Evolutionary conservation across 2,329 filamentous ascomycete species (phyloP), one percentile per base, ranked within the genome.

Genomic region (Aspergillus proliferans): DNA sequence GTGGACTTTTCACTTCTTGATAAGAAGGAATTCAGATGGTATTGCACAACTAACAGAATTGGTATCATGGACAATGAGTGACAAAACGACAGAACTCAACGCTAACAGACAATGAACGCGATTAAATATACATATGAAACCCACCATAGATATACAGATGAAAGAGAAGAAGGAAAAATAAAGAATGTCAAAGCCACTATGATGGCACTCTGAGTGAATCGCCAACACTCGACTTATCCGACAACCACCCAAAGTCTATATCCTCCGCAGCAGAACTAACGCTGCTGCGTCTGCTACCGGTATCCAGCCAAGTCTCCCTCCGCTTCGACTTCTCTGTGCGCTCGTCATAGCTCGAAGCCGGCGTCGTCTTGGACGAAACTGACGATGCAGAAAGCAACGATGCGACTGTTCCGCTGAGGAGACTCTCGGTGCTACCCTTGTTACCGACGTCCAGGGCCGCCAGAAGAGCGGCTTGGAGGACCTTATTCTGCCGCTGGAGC

Each of bases 401-500:
- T 19, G 18, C 19, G 5, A 40, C 38, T 14, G 38, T 22, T 14
- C 53, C 15, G 44, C 46, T 4, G 56, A 49, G 30, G 41, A 45
- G n/a, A 18, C 40, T 21, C 38, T 41, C 59, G 10, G 57, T 52
- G 10, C 62, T 61, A 15, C 59, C 61, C 39, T 66, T 69, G 26
- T 60, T 61, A 6, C 67, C 67, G 5, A 65, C 64, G 46, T 71
- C 67, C 24, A 72, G 54, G 5, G 69, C 68, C 1, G 69, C 68
- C 28, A 71, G 52, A 8, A 73, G 62, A 30, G 70, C 70, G 5
- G 70, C 70, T 33, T 71, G 70, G 9, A 73, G 66, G 46, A 71
- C 63, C 47, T 67, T 66, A 54, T 73, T 73, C 45, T 73, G 70
- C 12, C 66, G 68, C 49, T 72, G 69, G 6, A 73, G 64, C 19